phyloP scores from a whole-genome alignment of 192 early-diverging fungal genomes.

The Mycoemilia scoparia region DNA sequence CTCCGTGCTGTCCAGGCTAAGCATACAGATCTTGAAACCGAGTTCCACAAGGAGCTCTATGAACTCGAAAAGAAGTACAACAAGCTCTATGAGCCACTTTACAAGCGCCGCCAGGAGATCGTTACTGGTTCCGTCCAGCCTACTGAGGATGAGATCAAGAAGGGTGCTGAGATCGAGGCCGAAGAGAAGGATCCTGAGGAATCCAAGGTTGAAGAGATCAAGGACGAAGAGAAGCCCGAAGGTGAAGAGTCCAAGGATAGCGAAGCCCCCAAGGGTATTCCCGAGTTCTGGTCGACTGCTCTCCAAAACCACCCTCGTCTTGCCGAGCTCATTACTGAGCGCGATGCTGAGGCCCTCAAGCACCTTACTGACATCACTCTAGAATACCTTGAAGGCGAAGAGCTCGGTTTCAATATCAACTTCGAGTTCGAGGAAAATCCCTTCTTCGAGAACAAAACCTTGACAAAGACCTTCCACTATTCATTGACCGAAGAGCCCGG shows the following conservation, averaged over 20 bases:
- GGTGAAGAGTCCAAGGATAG: conserved; percentile 26
- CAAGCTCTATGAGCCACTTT: conserved; percentile 67
- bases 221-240: conserved; percentile 21
- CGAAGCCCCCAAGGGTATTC: conserved; percentile 47
- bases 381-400: conserved; percentile 52
- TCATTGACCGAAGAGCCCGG: conserved; percentile 62
- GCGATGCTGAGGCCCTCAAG: conserved; percentile 80
- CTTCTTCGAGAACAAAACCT: conserved; percentile 69
- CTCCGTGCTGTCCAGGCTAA: conserved; percentile 78
- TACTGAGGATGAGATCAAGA: conserved; percentile 63
- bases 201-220: conserved; percentile 20
- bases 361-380: conserved; percentile 75
- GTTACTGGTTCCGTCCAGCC: conserved; percentile 73
- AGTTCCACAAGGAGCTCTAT: conserved; percentile 87
- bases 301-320: conserved; percentile 73
- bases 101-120: conserved; percentile 67
- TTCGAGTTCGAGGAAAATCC: conserved; percentile 82
- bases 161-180: conserved; percentile 41
- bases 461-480: conserved; percentile 90
- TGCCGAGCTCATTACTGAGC: conserved; percentile 70
- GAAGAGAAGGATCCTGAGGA: conserved; percentile 39
- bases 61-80: conserved; percentile 95
- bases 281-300: conserved; percentile 91
- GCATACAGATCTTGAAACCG: conserved; percentile 63
- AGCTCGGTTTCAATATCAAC: conserved; percentile 87